Base-by-base conservation (phyloP, 1,284 basidiomycete genomes). In the Exobasidium cylindrosporum region DNA sequence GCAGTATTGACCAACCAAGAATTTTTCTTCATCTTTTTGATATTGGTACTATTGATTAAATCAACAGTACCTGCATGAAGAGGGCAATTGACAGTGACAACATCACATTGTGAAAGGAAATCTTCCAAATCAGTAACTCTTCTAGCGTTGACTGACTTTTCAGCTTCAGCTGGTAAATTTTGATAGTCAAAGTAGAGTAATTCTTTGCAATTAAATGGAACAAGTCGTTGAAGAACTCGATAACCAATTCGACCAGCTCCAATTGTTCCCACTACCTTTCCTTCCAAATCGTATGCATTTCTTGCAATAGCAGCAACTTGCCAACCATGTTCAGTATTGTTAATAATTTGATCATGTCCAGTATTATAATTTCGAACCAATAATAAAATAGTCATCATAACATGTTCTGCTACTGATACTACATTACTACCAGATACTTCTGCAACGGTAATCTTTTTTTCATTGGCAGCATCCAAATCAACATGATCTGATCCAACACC, bases 151-250 rank as follows among this genome's bases (percentile, higher is more conserved):
- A 95, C 85, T 28, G 85, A 83, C 80, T 88, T 85, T 30, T 85
- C 87, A 43, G 89, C 89, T 30, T 87, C 87, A 83, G 78, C 62
- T 32, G n/a, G 91, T 52, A 95, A 86, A 63, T 88, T 83, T 26
- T 86, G 84, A 82, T 96, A 96, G 83, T 97, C 93, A 81, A 89
- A 96, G 85, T 94, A 96, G 59, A 95, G 82, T 55, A 96, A 86
- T 80, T 95, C 91, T 81, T 93, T 94, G 84, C 86, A 87, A 83
- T 92, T 85, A 83, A 97, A 97, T 1, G 91, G 89, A 62, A 86
- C 78, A 58, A 97, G 83, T 64, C 93, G 88, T 82, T 96, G 89
- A 52, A 96, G 85, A 24, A 96, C 90, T 53, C 68, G 66, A 24
- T 69, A 67, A 4, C 74, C 74, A 60, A 77, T 76, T 11, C 75